Conservation (phyloP, 1,139 yeast species). For the Suhomyces wounanorum region DNA sequence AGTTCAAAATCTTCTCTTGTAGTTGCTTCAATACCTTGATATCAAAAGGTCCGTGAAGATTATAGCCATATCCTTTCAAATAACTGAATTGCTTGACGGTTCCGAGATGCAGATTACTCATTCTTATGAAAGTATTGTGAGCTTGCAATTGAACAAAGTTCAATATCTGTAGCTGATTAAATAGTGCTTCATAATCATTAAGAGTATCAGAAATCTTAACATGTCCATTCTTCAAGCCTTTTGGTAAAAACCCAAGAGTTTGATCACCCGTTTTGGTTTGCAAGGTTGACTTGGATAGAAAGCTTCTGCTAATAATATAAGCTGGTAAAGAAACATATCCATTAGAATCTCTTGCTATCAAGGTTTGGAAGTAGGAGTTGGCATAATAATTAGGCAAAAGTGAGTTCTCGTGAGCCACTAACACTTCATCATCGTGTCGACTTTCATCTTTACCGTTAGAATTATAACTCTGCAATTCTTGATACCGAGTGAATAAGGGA, state of each 20-base stretch:
- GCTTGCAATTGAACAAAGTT: slow-evolving; percentile 24
- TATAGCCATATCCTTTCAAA: slow-evolving; percentile 39
- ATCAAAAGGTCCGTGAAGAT: slow-evolving; percentile 35
- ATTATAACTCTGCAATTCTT: slow-evolving; percentile 19
- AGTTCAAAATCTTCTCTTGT: slow-evolving; percentile 19
- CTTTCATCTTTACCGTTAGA: background rate
- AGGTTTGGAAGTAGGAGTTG: slow-evolving; percentile 35
- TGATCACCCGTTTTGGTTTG: slow-evolving; percentile 12
- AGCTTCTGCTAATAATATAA: slow-evolving; percentile 35
- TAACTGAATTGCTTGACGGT: slow-evolving; percentile 23
- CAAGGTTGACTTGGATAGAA: slow-evolving; percentile 21
- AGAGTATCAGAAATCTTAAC: slow-evolving; percentile 27
- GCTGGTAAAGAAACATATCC: slow-evolving; percentile 43
- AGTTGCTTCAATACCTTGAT: slow-evolving; percentile 20
- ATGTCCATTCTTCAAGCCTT: slow-evolving; percentile 35
- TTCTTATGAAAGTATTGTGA: slow-evolving; percentile 12
- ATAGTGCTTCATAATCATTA: slow-evolving; percentile 27
- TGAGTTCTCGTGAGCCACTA: slow-evolving; percentile 40
- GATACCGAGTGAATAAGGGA: slow-evolving; percentile 30
- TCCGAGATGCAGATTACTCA: slow-evolving; percentile 12
- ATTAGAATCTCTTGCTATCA: slow-evolving; percentile 36
- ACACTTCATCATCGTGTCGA: slow-evolving; percentile 26
- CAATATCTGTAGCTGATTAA: slow-evolving; percentile 46
- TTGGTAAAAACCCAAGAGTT: slow-evolving; percentile 19
- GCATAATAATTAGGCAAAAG: slow-evolving; percentile 41